Conservation (phyloP, 2,329 filamentous ascomycete genomes). For the Phialophora macrospora region DNA sequence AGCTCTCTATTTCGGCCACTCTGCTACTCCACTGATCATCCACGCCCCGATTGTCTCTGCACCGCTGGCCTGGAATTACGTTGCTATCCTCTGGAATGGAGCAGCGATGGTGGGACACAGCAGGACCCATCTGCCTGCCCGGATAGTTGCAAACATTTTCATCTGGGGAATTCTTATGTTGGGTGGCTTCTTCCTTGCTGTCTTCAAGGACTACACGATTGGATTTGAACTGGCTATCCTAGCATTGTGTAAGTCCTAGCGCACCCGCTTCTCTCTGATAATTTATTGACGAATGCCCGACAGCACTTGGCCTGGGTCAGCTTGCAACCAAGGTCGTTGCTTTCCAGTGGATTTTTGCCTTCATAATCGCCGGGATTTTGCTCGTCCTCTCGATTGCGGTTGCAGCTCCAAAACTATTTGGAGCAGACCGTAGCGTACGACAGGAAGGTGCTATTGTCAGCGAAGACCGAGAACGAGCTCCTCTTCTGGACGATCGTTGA, state of each 20-base stretch:
- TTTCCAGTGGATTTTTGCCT: slow-evolving; percentile 92
- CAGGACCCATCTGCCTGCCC: slow-evolving; percentile 64
- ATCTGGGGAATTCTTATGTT: slow-evolving; percentile 83
- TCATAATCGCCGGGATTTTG: slow-evolving; percentile 76
- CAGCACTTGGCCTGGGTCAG: slow-evolving; percentile 75
- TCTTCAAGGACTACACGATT: slow-evolving; percentile 76
- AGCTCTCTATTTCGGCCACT: slow-evolving; percentile 79
- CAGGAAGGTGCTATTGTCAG: slow-evolving; percentile 52
- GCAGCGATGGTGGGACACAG: slow-evolving; percentile 74
- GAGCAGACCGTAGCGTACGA: slow-evolving; percentile 59
- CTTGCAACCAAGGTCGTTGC: slow-evolving; percentile 74
- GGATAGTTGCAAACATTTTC: slow-evolving; percentile 83
- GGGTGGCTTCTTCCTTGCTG: slow-evolving; percentile 74
- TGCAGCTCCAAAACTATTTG: slow-evolving; percentile 67
- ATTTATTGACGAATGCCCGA: slow-evolving; percentile 24
- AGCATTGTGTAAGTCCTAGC: slow-evolving; percentile 62
- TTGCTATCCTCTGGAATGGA: slow-evolving; percentile 87
- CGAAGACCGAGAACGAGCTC: slow-evolving; percentile 60
- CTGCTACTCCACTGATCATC: slow-evolving; percentile 71
- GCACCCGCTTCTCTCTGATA: not conserved
- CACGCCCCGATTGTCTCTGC: slow-evolving; percentile 76
- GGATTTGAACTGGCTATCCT: slow-evolving; percentile 78
- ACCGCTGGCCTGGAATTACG: slow-evolving; percentile 83
- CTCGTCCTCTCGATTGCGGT: slow-evolving; percentile 71
- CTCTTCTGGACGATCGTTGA: slow-evolving; percentile 55